phyloP scores from a whole-genome alignment of 176 grass and related monocot genomes.

The Elaeis guineensis region DNA sequence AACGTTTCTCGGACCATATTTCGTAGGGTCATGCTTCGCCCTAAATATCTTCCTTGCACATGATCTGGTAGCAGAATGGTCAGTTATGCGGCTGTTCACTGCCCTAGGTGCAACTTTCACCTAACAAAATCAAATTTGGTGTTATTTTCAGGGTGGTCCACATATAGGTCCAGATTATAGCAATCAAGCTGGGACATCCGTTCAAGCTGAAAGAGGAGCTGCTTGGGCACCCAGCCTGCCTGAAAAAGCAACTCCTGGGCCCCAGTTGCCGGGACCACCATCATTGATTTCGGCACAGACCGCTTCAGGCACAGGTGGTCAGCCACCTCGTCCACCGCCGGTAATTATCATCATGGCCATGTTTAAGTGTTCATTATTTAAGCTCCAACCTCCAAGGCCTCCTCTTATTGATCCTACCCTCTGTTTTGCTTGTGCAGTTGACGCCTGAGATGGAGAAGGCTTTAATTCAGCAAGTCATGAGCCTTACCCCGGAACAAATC shows the following conservation, averaged over 20 bases:
- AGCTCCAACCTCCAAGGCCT: no score
- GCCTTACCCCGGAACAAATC: constrained; percentile 79
- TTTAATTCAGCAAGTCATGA: constrained; percentile 86
- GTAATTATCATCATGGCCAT: constrained; percentile 23
- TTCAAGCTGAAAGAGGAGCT: constrained; percentile 59
- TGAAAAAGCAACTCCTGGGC: constrained; percentile 30
- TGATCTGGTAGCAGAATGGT: no score
- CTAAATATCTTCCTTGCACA: no score
- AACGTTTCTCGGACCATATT: no score
- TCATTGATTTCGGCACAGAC: constrained; percentile 55
- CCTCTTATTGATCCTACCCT: not conserved
- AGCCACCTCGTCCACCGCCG: constrained; percentile 36
- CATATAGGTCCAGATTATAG: constrained; percentile 51
- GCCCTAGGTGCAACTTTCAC: no score
- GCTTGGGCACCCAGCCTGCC: constrained; percentile 46
- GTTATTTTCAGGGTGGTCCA: constrained; percentile 34
- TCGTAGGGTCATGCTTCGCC: no score
- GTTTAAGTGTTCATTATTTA: no score
- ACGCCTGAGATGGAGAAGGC: constrained; percentile 83
- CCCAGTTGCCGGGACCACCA: constrained; percentile 53
- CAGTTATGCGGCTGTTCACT: no score
- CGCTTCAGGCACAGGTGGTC: constrained; percentile 37
- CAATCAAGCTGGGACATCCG: constrained; percentile 32
- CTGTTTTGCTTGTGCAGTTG: constrained; percentile 50
- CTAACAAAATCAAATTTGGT: no score